Evolutionary conservation across 495 filamentous ascomycete species (phyloP).

Genomic region (Rhypophila decipiens): DNA sequence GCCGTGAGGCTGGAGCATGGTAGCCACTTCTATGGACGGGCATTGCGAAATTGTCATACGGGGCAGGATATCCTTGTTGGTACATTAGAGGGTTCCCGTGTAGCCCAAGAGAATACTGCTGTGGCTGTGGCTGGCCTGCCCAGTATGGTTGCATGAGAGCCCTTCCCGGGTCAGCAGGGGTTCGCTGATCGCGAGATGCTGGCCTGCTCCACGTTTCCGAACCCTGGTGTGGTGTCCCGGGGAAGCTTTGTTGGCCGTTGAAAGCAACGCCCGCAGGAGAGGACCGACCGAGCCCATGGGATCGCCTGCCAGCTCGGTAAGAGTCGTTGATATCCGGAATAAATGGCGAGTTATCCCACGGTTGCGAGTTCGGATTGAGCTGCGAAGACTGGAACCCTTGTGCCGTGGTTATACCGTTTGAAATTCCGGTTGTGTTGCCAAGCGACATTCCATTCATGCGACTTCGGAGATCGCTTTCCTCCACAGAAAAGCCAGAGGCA

Average conservation of each 20-base stretch:
- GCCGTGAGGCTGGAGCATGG: too few species aligned
- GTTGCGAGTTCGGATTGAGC: constrained; percentile 29
- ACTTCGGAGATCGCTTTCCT: constrained; percentile 9
- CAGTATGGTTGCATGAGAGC: too few species aligned
- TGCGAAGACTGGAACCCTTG: constrained; percentile 19
- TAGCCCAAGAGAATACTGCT: constrained; percentile 13
- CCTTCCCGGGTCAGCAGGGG: too few species aligned
- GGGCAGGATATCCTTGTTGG: constrained; percentile 32
- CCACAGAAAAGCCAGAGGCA: constrained; percentile 3
- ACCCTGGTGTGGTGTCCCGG: constrained; percentile 41
- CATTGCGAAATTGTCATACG: too few species aligned
- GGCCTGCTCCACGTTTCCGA: constrained; percentile 33
- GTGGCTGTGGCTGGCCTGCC: constrained; percentile 11
- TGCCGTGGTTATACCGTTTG: constrained; percentile 2
- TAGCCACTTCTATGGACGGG: too few species aligned
- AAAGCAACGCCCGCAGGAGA: constrained; percentile 53
- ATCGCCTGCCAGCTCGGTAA: constrained; percentile 8
- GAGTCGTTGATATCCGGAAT: constrained; percentile 8
- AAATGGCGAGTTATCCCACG: constrained; percentile 27
- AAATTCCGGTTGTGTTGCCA: constrained; percentile 2
- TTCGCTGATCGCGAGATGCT: constrained; percentile 27
- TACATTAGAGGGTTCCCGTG: constrained; percentile 10
- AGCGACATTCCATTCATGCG: constrained; percentile 2
- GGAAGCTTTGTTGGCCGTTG: constrained; percentile 54
- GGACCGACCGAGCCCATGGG: constrained; percentile 17